These are phyloP conservation scores for Cardamine chenopodiifolia DNA, from an alignment of 345 rosid species.

Conservation along the genomic window DNA sequence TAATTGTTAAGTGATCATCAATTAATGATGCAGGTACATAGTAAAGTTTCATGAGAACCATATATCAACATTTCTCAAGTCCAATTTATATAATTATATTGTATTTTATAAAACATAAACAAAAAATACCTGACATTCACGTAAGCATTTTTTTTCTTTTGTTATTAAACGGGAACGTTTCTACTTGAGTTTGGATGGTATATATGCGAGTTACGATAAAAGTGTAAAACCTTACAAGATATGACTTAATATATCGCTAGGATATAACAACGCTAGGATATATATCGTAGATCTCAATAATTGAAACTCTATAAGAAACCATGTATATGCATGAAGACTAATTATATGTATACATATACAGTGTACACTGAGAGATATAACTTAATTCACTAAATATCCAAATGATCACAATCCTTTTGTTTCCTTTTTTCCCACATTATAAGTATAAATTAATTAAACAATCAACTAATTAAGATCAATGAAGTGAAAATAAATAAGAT, in stretches of 20 bases:
- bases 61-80: background rate
- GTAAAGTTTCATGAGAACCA: background rate
- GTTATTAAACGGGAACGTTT: background rate
- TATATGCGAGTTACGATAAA: background rate
- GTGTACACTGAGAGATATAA: constrained; percentile 20
- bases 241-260: too few species aligned
- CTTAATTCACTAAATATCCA: constrained; percentile 32
- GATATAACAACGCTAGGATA: background rate
- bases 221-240: too few species aligned
- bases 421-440: constrained; percentile 16
- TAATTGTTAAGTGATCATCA: constrained; percentile 15
- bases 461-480: constrained; percentile 31
- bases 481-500: constrained; percentile 28
- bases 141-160: background rate
- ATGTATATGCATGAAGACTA: constrained; percentile 12
- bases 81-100: background rate
- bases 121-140: background rate
- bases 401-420: constrained; percentile 27
- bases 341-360: constrained; percentile 21
- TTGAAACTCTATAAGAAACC: constrained; percentile 13
- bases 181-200: constrained; percentile 11
- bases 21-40: background rate
- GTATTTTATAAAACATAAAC: background rate
- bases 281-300: background rate
- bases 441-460: constrained; percentile 34